These are phyloP conservation scores for Metschnikowia vanudenii DNA, from an alignment of 805 yeast species.

Conservation along the genomic window DNA sequence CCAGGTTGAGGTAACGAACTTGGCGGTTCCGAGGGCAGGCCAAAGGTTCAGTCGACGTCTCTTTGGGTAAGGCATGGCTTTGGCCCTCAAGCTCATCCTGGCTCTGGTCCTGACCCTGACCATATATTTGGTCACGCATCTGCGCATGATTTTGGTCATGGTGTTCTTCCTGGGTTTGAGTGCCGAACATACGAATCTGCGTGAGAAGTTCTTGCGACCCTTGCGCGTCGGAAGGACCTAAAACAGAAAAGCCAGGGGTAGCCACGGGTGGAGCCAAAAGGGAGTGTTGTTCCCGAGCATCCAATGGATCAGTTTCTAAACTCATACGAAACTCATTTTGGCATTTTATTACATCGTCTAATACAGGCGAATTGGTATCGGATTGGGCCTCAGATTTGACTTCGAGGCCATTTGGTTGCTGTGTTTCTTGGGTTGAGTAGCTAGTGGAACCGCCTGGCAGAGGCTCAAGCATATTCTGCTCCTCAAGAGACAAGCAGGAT, in stretches of 20 bases:
- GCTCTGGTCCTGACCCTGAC: conserved; percentile 1
- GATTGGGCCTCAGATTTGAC: neutral
- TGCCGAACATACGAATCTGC: conserved; percentile 4
- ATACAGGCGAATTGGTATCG: too few relatives aligned
- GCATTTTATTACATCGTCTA: too few relatives aligned
- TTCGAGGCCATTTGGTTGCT: neutral
- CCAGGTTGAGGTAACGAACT: too few relatives aligned
- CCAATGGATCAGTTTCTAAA: too few relatives aligned
- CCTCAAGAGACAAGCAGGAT: neutral
- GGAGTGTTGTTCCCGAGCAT: too few relatives aligned
- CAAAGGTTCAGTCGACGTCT: neutral
- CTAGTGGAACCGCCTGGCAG: conserved; percentile 6
- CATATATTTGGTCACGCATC: too few relatives aligned
- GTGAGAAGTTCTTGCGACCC: conserved; percentile 11
- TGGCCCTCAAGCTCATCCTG: conserved; percentile 2
- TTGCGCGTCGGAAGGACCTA: neutral
- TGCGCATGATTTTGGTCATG: neutral
- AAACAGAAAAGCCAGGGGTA: too few relatives aligned
- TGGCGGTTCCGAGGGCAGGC: neutral
- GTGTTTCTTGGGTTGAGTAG: conserved; percentile 10
- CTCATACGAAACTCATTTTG: too few relatives aligned
- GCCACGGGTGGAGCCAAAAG: neutral
- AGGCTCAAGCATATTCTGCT: neutral
- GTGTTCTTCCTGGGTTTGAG: neutral
- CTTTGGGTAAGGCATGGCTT: too few relatives aligned